Percentiles rank a stretch among this genome's conserved stretches.
Conservation (phyloP, 2,329 filamentous ascomycete species). For the Phoma sp. region DNA sequence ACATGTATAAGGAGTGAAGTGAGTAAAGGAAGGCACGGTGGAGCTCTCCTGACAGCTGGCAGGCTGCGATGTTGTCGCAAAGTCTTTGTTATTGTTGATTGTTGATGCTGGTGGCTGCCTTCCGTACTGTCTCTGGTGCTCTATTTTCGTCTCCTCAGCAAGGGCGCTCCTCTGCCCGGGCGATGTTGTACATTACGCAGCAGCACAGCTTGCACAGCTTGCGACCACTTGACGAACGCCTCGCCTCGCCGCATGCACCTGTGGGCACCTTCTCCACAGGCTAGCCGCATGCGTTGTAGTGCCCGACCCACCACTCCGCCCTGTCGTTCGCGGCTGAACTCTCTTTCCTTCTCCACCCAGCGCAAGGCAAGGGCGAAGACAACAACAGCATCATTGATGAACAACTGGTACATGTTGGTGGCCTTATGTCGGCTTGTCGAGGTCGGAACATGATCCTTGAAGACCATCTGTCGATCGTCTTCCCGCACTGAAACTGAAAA, state of each 20-base stretch:
- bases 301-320: conserved; percentile 1
- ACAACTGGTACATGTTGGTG: no score
- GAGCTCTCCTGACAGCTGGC: background rate
- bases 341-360: background rate
- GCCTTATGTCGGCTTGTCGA: background rate
- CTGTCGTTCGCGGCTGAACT: conserved; percentile 2
- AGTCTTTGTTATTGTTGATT: background rate
- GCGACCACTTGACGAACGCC: conserved; percentile 16
- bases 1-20: conserved; percentile 26
- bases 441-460: background rate
- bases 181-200: conserved; percentile 17
- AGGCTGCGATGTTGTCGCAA: conserved; percentile 4
- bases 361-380: background rate
- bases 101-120: background rate
- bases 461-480: conserved; percentile 4
- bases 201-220: conserved; percentile 4
- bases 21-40: conserved; percentile 2
- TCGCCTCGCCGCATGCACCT: background rate
- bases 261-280: conserved; percentile 10
- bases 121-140: background rate
- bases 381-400: background rate
- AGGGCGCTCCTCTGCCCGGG: conserved; percentile 13
- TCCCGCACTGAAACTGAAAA: background rate
- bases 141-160: conserved; percentile 5
- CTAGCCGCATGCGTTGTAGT: conserved; percentile 1